These are phyloP conservation scores for Fragaria nilgerrensis DNA, from an alignment of 306 rosid species.

Conservation along the genomic window DNA sequence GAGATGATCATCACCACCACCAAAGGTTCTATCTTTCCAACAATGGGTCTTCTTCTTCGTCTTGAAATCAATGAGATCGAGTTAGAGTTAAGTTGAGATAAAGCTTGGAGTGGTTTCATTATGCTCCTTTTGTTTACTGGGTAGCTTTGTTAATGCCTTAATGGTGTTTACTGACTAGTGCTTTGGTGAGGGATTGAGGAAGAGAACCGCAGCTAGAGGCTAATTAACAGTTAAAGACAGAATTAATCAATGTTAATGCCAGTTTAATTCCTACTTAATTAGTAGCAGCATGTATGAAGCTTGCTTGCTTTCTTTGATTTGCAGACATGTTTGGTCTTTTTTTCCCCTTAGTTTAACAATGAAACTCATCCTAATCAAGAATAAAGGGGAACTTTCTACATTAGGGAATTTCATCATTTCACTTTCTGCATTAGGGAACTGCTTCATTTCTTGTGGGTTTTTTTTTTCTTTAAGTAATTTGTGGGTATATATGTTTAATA, in stretches of 20 bases:
- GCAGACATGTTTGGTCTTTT: constrained; percentile 9
- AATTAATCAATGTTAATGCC: background rate
- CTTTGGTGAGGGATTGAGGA: background rate
- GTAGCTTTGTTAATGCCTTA: constrained; percentile 10
- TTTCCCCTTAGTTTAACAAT: background rate
- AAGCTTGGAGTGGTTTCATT: too few relatives aligned
- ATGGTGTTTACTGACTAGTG: constrained; percentile 15
- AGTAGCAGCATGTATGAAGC: background rate
- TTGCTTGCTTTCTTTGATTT: constrained; percentile 5
- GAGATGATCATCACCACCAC: background rate
- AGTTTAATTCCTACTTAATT: background rate
- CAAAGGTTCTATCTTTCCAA: constrained; percentile 44
- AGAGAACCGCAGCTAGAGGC: background rate
- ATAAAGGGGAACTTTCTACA: background rate
- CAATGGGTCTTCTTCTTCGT: constrained; percentile 44
- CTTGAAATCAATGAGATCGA: constrained; percentile 17
- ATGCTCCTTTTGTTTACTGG: background rate
- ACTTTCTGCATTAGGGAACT: constrained; percentile 4
- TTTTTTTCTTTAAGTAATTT: background rate
- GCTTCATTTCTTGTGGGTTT: background rate
- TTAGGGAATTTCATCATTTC: background rate
- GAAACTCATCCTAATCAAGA: background rate
- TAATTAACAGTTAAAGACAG: constrained; percentile 9
- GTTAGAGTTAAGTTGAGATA: background rate
- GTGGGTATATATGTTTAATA: background rate